phyloP scores from a whole-genome alignment of 257 asterid species.

The Salvia splendens region DNA sequence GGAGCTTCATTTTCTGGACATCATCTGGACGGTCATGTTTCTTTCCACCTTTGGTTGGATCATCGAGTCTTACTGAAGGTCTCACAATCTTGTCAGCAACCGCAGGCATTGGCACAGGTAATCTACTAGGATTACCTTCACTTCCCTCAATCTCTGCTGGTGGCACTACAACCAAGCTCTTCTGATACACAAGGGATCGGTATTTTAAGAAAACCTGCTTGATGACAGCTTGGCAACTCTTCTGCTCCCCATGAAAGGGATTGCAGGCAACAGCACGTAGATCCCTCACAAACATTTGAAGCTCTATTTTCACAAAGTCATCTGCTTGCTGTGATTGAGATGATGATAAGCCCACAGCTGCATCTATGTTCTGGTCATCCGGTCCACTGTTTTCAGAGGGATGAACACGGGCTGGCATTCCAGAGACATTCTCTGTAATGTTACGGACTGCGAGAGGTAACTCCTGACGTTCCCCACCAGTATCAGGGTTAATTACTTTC shows the following conservation, averaged over 20 bases:
- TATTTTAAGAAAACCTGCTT: constrained; percentile 54
- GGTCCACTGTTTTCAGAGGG: constrained; percentile 25
- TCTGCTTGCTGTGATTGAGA: constrained; percentile 39
- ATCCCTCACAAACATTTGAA: constrained; percentile 48
- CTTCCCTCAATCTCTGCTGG: constrained; percentile 45
- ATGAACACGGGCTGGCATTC: constrained; percentile 30
- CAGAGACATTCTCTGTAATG: constrained; percentile 32
- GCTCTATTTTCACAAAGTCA: constrained; percentile 37
- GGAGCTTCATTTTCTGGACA: constrained; percentile 46
- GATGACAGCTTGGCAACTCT: constrained; percentile 43
- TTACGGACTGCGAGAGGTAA: constrained; percentile 29
- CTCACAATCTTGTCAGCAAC: constrained; percentile 41
- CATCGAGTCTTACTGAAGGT: constrained; percentile 49
- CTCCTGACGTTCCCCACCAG: constrained; percentile 33
- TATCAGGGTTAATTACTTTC: constrained; percentile 25
- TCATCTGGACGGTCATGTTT: constrained; percentile 70
- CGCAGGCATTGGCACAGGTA: constrained; percentile 21
- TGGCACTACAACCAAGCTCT: constrained; percentile 51
- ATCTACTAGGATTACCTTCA: constrained; percentile 38
- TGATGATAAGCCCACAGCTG: constrained; percentile 13
- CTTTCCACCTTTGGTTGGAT: constrained; percentile 65
- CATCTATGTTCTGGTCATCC: constrained; percentile 31
- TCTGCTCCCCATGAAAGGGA: constrained; percentile 57
- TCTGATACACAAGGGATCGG: constrained; percentile 74
- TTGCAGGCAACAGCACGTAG: constrained; percentile 65